Conservation (phyloP, 2,329 filamentous ascomycete genomes). For the Hypoxylon rubiginosum region DNA sequence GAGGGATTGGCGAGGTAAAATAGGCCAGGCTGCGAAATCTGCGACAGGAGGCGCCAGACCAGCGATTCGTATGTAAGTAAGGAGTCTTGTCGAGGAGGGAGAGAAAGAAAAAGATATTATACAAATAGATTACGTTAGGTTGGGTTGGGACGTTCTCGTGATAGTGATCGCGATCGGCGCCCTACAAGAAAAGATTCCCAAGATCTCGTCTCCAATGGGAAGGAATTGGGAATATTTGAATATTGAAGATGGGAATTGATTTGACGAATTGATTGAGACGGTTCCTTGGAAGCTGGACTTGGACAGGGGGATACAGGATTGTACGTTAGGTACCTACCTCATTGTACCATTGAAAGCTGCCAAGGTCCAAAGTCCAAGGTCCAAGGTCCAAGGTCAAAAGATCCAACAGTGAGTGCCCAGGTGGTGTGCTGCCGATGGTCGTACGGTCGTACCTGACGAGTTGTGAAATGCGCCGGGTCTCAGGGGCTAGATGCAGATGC, state of each 20-base stretch:
- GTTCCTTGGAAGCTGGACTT: constrained; percentile 11
- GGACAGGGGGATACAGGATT: constrained; percentile 10
- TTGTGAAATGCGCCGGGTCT: constrained; percentile 21
- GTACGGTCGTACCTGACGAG: constrained; percentile 28
- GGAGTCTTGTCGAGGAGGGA: constrained; percentile 3
- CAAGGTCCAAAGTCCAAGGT: background rate
- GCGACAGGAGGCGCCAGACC: constrained; percentile 49
- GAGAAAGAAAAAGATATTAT: constrained; percentile 21
- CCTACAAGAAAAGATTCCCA: constrained; percentile 18
- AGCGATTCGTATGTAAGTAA: constrained; percentile 31
- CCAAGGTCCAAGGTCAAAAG: too few relatives aligned
- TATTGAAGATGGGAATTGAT: constrained; percentile 37
- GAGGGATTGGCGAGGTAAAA: constrained; percentile 51
- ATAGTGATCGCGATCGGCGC: constrained; percentile 6
- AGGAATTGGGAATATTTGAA: constrained; percentile 26
- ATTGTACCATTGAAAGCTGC: background rate
- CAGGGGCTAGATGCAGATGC: background rate
- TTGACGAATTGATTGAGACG: constrained; percentile 34
- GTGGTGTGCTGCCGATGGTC: background rate
- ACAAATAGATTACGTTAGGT: constrained; percentile 24
- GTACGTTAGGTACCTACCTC: constrained; percentile 12
- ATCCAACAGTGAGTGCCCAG: background rate
- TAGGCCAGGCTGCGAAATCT: constrained; percentile 51
- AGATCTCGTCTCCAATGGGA: constrained; percentile 31
- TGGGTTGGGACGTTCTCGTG: constrained; percentile 3